A percentile compares a stretch with the other conserved stretches of the same genome.
Conservation (phyloP, 148 eudicot genomes). For the Camellia lanceoleosa region DNA sequence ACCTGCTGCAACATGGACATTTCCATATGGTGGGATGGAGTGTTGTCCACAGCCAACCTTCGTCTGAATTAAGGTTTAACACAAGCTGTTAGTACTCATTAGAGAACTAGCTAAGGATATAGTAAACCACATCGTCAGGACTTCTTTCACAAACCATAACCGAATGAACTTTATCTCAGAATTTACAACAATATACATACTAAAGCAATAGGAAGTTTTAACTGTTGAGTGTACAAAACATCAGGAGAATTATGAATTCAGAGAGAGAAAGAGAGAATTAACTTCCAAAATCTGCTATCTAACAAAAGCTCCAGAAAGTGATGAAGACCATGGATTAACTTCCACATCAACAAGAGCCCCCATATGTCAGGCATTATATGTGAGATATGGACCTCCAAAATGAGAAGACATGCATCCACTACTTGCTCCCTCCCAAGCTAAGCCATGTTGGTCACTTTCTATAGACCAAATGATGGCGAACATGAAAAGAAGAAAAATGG, state of each 20-base stretch:
- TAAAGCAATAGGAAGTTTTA: slow-evolving; percentile 5
- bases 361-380: background rate
- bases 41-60: slow-evolving; percentile 49
- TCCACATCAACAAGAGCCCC: background rate
- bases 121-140: background rate
- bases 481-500: no score
- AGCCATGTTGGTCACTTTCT: background rate
- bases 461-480: background rate
- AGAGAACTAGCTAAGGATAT: background rate
- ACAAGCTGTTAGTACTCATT: slow-evolving; percentile 5
- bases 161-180: background rate
- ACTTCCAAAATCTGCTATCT: background rate
- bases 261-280: background rate
- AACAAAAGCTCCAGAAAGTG: background rate
- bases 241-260: background rate
- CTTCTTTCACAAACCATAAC: background rate
- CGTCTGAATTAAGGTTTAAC: slow-evolving; percentile 45
- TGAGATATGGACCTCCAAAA: background rate
- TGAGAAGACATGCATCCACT: background rate
- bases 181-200: background rate
- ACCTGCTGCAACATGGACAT: slow-evolving; percentile 71
- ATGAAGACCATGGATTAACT: background rate
- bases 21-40: slow-evolving; percentile 54
- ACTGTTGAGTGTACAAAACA: background rate
- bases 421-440: background rate